Evolutionary conservation across 306 rosid genomes (phyloP), one percentile per base, ranked within the genome.

Genomic region (Luffa aegyptiaca): DNA sequence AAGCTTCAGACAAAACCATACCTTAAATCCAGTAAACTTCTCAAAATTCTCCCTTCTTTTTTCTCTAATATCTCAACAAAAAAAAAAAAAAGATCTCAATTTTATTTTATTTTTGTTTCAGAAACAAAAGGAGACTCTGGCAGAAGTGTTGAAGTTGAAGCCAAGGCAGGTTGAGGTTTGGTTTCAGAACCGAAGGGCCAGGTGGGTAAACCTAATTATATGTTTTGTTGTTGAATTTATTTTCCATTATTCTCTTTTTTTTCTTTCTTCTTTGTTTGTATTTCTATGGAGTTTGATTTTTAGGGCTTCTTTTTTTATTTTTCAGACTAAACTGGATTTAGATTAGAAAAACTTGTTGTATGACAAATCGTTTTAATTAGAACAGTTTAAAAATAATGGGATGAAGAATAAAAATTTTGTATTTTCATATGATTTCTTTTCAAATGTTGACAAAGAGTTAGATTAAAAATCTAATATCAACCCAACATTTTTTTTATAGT

Each of bases 121-220:
- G 98, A 90, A 86, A 77, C 96, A 90, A 86, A 92, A 94, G 81
- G 96, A 90, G 86, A 48, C 76, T 82, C 86, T 94, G 91, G 98
- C 98, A 61, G 77, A 82, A 86, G 88, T 89, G 83, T 76, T 94
- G 89, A 90, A 87, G 57, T 88, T 94, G 61, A 82, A 87, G 84
- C 88, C 93, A 63, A 89, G 98, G 85, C 98, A 94, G 83, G 97
- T 94, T 66, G 98, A 94, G 89, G 98, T 94, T 79, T 94, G 98
- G 98, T 94, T 94, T 86, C 98, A 94, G 90, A 94, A 94, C 84
- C 92, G 98, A 83, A 90, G 98, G 90, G 98, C 98, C 90, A 94
- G 98, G 98, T 94, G 86, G 59, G 42, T 52, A 5, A 33, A 10
- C 5, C 3, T 20, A 26, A 26, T n/a, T 64, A 62, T 33, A 53